A percentile compares a stretch with the other conserved stretches of the same genome.
phyloP scores from a whole-genome alignment of 495 filamentous ascomycete species.

The Lasiosphaeris hirsuta region DNA sequence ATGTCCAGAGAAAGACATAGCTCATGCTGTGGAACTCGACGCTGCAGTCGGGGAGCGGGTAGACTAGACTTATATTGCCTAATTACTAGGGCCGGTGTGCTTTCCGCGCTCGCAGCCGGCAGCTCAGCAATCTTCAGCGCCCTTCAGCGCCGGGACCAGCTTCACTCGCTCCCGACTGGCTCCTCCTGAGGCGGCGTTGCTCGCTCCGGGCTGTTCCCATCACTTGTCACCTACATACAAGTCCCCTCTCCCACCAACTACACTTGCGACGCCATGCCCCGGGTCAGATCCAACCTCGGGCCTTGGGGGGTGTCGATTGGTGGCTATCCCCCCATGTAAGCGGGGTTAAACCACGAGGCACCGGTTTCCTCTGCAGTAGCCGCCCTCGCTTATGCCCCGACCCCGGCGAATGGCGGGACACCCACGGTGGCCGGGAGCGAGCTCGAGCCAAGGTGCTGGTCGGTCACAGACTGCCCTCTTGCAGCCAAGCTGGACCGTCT shows the following conservation, averaged over 20 bases:
- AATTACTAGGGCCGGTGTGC: slow-evolving; percentile 17
- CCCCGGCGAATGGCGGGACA: background rate
- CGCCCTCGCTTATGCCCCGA: slow-evolving; percentile 8
- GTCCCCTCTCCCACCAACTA: background rate
- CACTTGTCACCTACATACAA: background rate
- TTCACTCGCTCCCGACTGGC: slow-evolving; percentile 12
- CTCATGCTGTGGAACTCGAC: slow-evolving; percentile 23
- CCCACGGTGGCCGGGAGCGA: background rate
- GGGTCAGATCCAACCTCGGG: slow-evolving; percentile 1
- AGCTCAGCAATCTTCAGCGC: slow-evolving; percentile 5
- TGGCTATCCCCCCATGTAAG: background rate
- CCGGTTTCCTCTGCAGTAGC: slow-evolving; percentile 11
- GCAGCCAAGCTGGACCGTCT: background rate
- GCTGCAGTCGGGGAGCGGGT: slow-evolving; percentile 20
- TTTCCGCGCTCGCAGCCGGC: slow-evolving; percentile 6
- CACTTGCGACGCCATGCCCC: background rate
- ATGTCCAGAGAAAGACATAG: slow-evolving; percentile 10
- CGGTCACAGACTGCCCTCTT: no score
- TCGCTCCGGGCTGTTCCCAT: background rate
- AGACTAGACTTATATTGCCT: slow-evolving; percentile 17
- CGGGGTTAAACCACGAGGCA: slow-evolving; percentile 11
- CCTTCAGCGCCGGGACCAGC: slow-evolving; percentile 10
- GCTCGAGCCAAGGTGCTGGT: background rate
- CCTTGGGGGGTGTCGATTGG: background rate
- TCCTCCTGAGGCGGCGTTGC: background rate